These are phyloP conservation scores for Solanum hybrid DNA, from an alignment of 305 asterid species.

Conservation along the genomic window DNA sequence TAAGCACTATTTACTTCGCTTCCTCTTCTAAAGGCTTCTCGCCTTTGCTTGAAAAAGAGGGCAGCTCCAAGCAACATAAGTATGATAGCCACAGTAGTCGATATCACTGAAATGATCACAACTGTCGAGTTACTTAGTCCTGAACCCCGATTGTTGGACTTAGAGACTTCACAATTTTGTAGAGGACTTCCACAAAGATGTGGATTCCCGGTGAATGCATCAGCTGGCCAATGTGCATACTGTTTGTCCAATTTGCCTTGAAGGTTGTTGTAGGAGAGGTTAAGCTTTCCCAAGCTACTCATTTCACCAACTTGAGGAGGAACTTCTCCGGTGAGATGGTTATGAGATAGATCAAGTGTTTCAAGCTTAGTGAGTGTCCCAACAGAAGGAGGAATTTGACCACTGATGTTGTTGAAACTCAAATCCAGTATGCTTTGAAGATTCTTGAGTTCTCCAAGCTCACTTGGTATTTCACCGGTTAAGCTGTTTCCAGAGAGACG, in stretches of 20 bases:
- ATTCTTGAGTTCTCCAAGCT: slow-evolving; percentile 62
- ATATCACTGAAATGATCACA: slow-evolving; percentile 54
- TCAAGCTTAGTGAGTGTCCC: slow-evolving; percentile 66
- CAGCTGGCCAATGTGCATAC: slow-evolving; percentile 63
- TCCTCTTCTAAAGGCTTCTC: slow-evolving; percentile 39
- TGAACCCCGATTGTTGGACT: slow-evolving; percentile 11
- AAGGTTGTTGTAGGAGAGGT: slow-evolving; percentile 69
- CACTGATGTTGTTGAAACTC: slow-evolving; percentile 68
- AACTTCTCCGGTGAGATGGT: slow-evolving; percentile 51
- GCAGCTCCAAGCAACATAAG: slow-evolving; percentile 57
- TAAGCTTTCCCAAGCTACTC: slow-evolving; percentile 72
- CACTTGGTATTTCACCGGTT: slow-evolving; percentile 59
- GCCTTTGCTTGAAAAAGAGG: slow-evolving; percentile 47
- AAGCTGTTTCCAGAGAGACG: slow-evolving; percentile 58
- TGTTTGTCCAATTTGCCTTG: slow-evolving; percentile 57
- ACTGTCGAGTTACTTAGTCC: slow-evolving; percentile 39
- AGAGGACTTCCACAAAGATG: slow-evolving; percentile 80
- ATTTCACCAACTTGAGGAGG: slow-evolving; percentile 59
- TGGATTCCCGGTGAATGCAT: slow-evolving; percentile 51
- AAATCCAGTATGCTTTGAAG: slow-evolving; percentile 69
- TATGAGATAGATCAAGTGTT: slow-evolving; percentile 78
- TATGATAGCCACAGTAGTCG: slow-evolving; percentile 37
- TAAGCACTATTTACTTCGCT: slow-evolving; percentile 34
- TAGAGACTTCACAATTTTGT: slow-evolving; percentile 30
- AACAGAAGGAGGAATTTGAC: slow-evolving; percentile 51